Evolutionary conservation across 768 basidiomycete genomes (phyloP), one percentile per base, ranked within the genome.

Genomic region (Steccherinum ochraceum): DNA sequence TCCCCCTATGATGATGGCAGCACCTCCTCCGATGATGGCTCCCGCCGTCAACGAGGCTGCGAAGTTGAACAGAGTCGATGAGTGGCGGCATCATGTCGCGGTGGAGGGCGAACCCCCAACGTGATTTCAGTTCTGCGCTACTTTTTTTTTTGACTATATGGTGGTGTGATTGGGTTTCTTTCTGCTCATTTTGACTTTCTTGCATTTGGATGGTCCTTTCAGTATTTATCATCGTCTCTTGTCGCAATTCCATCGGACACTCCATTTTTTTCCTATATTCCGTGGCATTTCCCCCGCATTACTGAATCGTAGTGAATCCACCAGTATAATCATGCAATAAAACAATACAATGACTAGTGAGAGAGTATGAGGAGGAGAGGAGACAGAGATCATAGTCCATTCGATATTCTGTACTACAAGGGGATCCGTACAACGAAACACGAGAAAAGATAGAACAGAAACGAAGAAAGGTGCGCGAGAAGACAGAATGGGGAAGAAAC

Each of bases 51-150:
- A 76, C 20, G 89, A 91, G 52, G 69, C 78, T 35, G 74, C 71
- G 27, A 91, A 89, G 62, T 85, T 76, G 55, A 78, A 77, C 7
- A 73, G 78, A 3, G 89, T 92, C 23, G 89, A 92, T 64, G 78
- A 78, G 53, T 92, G 89, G 89, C 80, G 89, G 56, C 81, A 77
- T 54, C 81, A 88, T 58, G 86, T 92, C 42, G 81, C 79, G 16
- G 80, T 85, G 11, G 86, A 86, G 57, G 84, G 82, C n/a, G 73
- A 79, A 51, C 60, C 54, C 35, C 41, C 41, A 23, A 10, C 41
- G 41, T 43, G 21, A 23, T 66, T 49, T 53, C 41, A 43, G 5
- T 43, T n/a, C 16, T 11, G 35, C n/a, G n/a, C n/a, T n/a, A n/a
- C 35, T 39, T 39, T 39, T 39, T 39, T 39, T 39, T 30, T 5